Evolutionary conservation across 2,329 filamentous ascomycete species (phyloP).

Genomic region (Incumbomyces delicatus): DNA sequence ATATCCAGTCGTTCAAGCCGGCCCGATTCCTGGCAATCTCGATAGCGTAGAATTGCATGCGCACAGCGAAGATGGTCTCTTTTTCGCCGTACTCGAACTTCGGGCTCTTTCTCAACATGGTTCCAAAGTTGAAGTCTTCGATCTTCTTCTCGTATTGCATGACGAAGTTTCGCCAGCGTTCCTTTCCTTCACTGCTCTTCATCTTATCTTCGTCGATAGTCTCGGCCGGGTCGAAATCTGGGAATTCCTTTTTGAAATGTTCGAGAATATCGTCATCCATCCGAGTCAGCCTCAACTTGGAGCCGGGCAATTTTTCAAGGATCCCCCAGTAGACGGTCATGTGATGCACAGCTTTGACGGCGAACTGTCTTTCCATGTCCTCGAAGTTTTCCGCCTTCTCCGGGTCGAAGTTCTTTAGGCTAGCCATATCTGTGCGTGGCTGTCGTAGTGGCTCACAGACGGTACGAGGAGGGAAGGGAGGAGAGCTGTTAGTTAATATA

Average conservation of each 20-base stretch:
- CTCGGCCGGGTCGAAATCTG: constrained; percentile 75
- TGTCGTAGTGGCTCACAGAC: too few species aligned
- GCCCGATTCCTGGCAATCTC: constrained; percentile 70
- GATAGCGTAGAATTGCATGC: constrained; percentile 77
- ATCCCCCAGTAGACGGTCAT: constrained; percentile 96
- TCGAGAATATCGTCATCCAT: constrained; percentile 90
- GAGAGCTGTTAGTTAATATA: too few species aligned
- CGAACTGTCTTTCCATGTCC: constrained; percentile 97
- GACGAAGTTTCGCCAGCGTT: constrained; percentile 90
- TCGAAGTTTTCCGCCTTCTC: constrained; percentile 61
- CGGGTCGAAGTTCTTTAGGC: constrained; percentile 29
- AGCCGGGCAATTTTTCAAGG: constrained; percentile 81
- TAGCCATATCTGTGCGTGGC: background rate
- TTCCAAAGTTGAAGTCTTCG: constrained; percentile 98
- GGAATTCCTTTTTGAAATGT: constrained; percentile 79
- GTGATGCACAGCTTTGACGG: constrained; percentile 94
- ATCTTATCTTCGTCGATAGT: constrained; percentile 85
- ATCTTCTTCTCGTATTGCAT: constrained; percentile 87
- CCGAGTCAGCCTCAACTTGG: constrained; percentile 81
- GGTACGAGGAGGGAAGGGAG: too few species aligned
- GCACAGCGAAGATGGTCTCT: constrained; percentile 78
- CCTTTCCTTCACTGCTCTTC: constrained; percentile 96
- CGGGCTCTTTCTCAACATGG: constrained; percentile 71
- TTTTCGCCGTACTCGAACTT: constrained; percentile 79
- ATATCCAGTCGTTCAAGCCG: constrained; percentile 94